These are phyloP conservation scores for Chlamydomonas sp. DNA, from an alignment of 139 green algal species.

Conservation along the genomic window DNA sequence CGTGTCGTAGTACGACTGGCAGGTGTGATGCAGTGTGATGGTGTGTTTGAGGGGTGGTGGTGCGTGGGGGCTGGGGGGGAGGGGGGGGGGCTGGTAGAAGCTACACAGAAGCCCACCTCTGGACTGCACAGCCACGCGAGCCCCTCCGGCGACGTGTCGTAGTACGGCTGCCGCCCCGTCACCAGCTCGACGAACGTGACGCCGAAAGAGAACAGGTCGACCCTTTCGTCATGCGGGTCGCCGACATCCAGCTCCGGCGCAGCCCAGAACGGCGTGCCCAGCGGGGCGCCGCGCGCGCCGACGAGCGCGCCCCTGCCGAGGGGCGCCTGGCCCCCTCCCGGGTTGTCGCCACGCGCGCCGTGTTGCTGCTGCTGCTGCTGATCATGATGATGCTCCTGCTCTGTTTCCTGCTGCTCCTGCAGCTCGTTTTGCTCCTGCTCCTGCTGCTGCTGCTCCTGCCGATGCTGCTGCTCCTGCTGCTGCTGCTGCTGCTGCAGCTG, in stretches of 20 bases:
- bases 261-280: constrained; percentile 13
- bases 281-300: too few relatives aligned
- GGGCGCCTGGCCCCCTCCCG: too few relatives aligned
- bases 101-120: neutral
- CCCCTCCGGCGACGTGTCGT: constrained; percentile 11
- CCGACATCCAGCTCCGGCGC: constrained; percentile 9
- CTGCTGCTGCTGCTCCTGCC: neutral
- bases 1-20: constrained; percentile 14
- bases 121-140: neutral
- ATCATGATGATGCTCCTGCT: too few relatives aligned
- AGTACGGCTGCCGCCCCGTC: neutral
- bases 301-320: too few relatives aligned
- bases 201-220: constrained; percentile 13
- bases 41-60: too few relatives aligned
- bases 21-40: too few relatives aligned
- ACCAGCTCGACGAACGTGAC: constrained; percentile 15
- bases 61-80: too few relatives aligned
- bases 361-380: too few relatives aligned
- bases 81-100: too few relatives aligned
- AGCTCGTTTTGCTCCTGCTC: too few relatives aligned
- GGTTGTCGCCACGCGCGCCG: too few relatives aligned
- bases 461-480: neutral
- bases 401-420: too few relatives aligned
- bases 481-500: neutral
- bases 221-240: neutral